Evolutionary conservation across 805 yeast species (phyloP).

Genomic region (Wickerhamiella siamensis): DNA sequence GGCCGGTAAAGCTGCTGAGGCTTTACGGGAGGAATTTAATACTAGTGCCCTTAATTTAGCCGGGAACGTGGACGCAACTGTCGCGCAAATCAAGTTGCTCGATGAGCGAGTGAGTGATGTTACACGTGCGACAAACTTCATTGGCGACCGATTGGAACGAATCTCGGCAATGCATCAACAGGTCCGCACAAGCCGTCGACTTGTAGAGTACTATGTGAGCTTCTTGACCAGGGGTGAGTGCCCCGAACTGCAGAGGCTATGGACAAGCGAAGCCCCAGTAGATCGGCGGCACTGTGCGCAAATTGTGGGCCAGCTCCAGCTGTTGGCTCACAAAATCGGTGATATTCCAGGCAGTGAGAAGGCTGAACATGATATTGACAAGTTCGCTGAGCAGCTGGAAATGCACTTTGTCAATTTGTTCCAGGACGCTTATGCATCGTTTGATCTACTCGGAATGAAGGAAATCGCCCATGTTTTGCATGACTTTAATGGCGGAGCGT

Average conservation of each 20-base stretch:
- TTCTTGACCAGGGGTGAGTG: constrained; percentile 47
- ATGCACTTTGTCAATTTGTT: constrained; percentile 52
- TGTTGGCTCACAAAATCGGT: constrained; percentile 48
- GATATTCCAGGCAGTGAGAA: constrained; percentile 10
- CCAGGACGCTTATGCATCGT: constrained; percentile 55
- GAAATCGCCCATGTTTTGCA: constrained; percentile 58
- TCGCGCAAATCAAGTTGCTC: constrained; percentile 25
- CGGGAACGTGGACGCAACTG: constrained; percentile 29
- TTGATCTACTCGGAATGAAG: constrained; percentile 56
- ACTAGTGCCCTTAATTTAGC: constrained; percentile 46
- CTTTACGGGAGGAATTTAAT: constrained; percentile 53
- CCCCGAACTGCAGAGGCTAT: constrained; percentile 41
- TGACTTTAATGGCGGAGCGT: constrained; percentile 72
- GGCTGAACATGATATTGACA: constrained; percentile 38
- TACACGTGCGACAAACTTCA: constrained; percentile 19
- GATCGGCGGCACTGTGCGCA: constrained; percentile 57
- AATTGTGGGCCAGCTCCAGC: constrained; percentile 48
- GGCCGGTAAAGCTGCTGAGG: constrained; percentile 43
- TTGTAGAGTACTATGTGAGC: constrained; percentile 63
- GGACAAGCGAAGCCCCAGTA: constrained; percentile 34
- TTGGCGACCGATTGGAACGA: constrained; percentile 22
- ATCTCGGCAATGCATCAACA: constrained; percentile 56
- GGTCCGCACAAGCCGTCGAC: constrained; percentile 53
- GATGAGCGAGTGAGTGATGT: constrained; percentile 23
- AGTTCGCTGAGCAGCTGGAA: constrained; percentile 68